Base-by-base conservation (phyloP, 2,329 filamentous ascomycete species). In the Xylariaceae sp. region DNA sequence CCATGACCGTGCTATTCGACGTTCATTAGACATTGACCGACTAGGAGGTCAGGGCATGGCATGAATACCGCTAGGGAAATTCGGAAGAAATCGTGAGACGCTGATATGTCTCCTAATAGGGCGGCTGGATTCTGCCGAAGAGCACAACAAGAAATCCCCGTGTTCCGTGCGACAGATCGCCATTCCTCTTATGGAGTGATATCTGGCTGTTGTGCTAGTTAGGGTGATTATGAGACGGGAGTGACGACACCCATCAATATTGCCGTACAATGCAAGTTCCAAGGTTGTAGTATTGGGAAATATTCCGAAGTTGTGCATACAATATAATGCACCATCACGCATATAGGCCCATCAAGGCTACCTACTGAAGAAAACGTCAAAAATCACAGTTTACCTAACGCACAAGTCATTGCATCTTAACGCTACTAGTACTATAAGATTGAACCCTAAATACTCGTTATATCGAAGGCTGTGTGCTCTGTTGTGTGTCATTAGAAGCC, bases 1-100 rank as follows among this genome's bases (percentile, higher is more conserved):
- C 19, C 31, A 46, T 52, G 39, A 44, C 39, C 28, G 56, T 53
- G 36, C 48, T 63, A 49, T 58, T 53, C 53, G 49, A 61, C 36
- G 31, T 19, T 45, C 47, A 49, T 53, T 50, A 48, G 58, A 50
- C 46, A 48, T 31, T 29, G 34, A 28, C n/a, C 19, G 23, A 28
- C 33, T 54, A 47, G 34, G 9, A 36, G 16, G n/a, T n/a, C 39
- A 28, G 34, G 41, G 51, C 14, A 60, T 53, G 46, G 41, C 58
- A 65, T 62, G 43, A 50, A 36, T 56, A 65, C 63, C 50, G 53
- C 45, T 54, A 64, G 59, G 63, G 61, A 44, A 64, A 64, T 58
- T 50, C 53, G 54, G 56, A 51, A 44, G 44, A 64, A 67, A 67
- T 60, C 41, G 52, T 57, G 58, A 60, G 56, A 61, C 64, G 50